A percentile compares a stretch with the other conserved stretches of the same genome.
phyloP scores from a whole-genome alignment of 148 eudicot species.

The Dysphania ambrosioides region DNA sequence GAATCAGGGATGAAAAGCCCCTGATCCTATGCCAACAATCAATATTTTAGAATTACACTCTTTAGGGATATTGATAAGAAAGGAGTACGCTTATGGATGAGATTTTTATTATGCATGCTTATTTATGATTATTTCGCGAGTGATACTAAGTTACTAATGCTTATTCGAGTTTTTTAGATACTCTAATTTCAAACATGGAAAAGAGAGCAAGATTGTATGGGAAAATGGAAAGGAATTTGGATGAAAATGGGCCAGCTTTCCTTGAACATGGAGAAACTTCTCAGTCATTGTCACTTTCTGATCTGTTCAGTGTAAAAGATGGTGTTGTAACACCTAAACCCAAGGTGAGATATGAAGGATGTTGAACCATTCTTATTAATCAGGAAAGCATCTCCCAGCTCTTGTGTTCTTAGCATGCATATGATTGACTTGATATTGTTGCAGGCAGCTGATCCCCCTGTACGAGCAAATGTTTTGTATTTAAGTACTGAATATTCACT shows the following conservation, averaged over 20 bases:
- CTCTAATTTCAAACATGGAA: constrained; percentile 43
- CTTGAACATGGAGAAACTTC: constrained; percentile 87
- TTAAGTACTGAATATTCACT: constrained; percentile 61
- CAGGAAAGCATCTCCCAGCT: neutral
- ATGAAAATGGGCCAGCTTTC: constrained; percentile 75
- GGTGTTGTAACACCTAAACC: constrained; percentile 67
- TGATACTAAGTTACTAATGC: neutral
- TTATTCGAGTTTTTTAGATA: constrained; percentile 32
- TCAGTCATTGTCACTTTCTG: constrained; percentile 82
- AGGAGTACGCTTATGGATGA: neutral
- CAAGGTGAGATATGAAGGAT: constrained; percentile 47
- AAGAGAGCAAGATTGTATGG: constrained; percentile 61
- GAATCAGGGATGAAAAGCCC: neutral
- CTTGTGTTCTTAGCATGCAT: constrained; percentile 7
- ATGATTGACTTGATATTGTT: constrained; percentile 18
- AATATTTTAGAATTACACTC: neutral
- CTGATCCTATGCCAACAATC: neutral
- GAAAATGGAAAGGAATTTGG: constrained; percentile 76
- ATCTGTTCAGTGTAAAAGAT: constrained; percentile 58
- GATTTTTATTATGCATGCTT: neutral
- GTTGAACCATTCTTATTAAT: neutral
- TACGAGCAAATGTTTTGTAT: constrained; percentile 90
- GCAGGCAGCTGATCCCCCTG: constrained; percentile 90
- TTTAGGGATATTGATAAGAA: neutral
- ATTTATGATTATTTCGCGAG: neutral